phyloP scores from a whole-genome alignment of 2,329 filamentous ascomycete genomes.

The Fusarium udum region DNA sequence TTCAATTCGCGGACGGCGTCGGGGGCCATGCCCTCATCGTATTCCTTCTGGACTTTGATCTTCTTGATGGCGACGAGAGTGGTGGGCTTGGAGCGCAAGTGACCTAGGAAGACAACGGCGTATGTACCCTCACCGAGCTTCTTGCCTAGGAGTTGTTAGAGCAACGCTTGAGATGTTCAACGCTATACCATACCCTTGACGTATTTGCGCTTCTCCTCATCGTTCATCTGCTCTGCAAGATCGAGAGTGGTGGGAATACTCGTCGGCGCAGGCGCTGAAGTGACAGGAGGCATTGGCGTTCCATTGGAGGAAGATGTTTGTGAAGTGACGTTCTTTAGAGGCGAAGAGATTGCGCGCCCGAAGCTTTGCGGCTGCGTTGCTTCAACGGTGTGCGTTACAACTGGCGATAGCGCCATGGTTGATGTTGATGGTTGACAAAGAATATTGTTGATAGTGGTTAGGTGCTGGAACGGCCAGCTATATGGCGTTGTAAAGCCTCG shows the following conservation, averaged over 20 bases:
- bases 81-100: constrained; percentile 76
- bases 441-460: not conserved
- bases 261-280: constrained; percentile 43
- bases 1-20: constrained; percentile 97
- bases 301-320: constrained; percentile 53
- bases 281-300: constrained; percentile 52
- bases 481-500: not conserved
- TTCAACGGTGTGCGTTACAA: constrained; percentile 54
- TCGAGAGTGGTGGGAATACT: constrained; percentile 58
- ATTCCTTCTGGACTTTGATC: constrained; percentile 87
- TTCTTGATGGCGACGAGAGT: constrained; percentile 91
- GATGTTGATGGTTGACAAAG: constrained; percentile 20
- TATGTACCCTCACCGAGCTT: constrained; percentile 97
- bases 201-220: constrained; percentile 86
- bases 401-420: constrained; percentile 59
- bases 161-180: too few species aligned
- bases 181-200: constrained; percentile 71
- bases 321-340: constrained; percentile 53
- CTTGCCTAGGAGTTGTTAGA: constrained; percentile 66
- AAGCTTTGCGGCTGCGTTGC: constrained; percentile 39
- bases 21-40: constrained; percentile 89
- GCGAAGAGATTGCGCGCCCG: constrained; percentile 52
- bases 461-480: constrained; percentile 21
- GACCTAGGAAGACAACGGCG: constrained; percentile 91
- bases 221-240: constrained; percentile 82